phyloP scores from a whole-genome alignment of 1,139 yeast genomes.

The Pichia sp. region DNA sequence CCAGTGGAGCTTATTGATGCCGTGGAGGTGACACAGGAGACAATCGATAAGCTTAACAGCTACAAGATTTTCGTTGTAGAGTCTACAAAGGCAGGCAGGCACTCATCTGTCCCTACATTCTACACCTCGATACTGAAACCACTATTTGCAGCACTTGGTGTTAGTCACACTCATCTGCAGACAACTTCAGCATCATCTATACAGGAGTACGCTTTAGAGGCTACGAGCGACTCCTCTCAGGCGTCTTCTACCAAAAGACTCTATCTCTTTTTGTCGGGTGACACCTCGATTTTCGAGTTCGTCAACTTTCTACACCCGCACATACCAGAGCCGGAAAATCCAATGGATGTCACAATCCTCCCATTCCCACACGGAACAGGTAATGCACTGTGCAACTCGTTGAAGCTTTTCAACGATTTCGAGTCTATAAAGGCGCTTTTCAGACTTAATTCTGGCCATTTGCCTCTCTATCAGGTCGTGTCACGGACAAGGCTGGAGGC shows the following conservation, averaged over 20 bases:
- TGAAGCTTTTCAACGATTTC: constrained; percentile 43
- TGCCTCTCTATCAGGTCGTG: constrained; percentile 49
- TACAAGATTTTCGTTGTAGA: constrained; percentile 1
- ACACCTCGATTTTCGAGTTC: constrained; percentile 78
- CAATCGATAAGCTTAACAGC: neutral
- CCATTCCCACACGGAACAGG: constrained; percentile 85
- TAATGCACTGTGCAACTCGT: constrained; percentile 68
- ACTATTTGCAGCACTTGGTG: neutral
- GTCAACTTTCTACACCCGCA: constrained; percentile 46
- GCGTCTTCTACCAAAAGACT: neutral
- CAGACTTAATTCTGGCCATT: constrained; percentile 34
- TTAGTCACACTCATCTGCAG: neutral
- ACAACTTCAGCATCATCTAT: constrained; percentile 27
- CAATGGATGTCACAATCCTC: constrained; percentile 25
- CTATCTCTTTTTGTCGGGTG: constrained; percentile 69
- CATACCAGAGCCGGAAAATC: neutral
- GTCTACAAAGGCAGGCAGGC: constrained; percentile 1
- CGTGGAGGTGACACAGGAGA: neutral
- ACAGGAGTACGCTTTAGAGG: neutral
- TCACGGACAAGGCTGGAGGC: constrained; percentile 2
- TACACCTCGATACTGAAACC: neutral
- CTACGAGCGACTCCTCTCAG: constrained; percentile 11
- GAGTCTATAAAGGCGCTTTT: constrained; percentile 44
- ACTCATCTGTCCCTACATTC: neutral
- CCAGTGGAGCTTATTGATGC: neutral